Evolutionary conservation across 78 protist genomes (phyloP).

Genomic region (Cavenderia fasciculata): DNA sequence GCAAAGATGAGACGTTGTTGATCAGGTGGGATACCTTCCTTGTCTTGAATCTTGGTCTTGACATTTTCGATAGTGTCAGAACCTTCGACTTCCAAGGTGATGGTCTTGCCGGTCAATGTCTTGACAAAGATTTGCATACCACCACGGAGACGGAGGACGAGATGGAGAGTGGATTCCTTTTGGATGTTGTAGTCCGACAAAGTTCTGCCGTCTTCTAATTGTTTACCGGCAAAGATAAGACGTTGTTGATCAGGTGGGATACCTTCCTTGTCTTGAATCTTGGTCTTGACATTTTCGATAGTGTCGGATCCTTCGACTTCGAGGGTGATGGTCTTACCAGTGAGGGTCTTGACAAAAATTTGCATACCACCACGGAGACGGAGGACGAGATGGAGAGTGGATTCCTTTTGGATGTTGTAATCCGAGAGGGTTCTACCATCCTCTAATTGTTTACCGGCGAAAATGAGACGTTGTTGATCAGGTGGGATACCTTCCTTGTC

Average conservation of each 20-base stretch:
- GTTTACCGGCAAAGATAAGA: conserved; percentile 98
- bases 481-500: conserved; percentile 99
- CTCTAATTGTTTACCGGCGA: conserved; percentile 99
- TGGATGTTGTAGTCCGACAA: conserved; percentile 92
- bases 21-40: conserved; percentile 99
- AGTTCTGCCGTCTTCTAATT: conserved; percentile 98
- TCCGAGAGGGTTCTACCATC: conserved; percentile 98
- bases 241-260: conserved; percentile 99
- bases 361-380: conserved; percentile 98
- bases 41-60: conserved; percentile 98
- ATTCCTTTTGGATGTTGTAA: conserved; percentile 99
- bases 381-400: conserved; percentile 97
- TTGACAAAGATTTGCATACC: conserved; percentile 97
- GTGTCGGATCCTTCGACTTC: conserved; percentile 94
- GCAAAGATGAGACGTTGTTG: conserved; percentile 99
- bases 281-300: conserved; percentile 97
- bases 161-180: conserved; percentile 91
- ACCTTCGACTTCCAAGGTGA: conserved; percentile 97
- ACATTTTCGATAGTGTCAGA: conserved; percentile 97
- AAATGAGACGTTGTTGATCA: conserved; percentile 99
- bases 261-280: conserved; percentile 99
- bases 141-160: conserved; percentile 86
- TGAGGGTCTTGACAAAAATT: conserved; percentile 96
- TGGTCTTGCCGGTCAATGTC: conserved; percentile 98
- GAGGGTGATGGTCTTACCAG: conserved; percentile 98